Evolutionary conservation across 768 basidiomycete genomes (phyloP).

Genomic region (Boletus sp.): DNA sequence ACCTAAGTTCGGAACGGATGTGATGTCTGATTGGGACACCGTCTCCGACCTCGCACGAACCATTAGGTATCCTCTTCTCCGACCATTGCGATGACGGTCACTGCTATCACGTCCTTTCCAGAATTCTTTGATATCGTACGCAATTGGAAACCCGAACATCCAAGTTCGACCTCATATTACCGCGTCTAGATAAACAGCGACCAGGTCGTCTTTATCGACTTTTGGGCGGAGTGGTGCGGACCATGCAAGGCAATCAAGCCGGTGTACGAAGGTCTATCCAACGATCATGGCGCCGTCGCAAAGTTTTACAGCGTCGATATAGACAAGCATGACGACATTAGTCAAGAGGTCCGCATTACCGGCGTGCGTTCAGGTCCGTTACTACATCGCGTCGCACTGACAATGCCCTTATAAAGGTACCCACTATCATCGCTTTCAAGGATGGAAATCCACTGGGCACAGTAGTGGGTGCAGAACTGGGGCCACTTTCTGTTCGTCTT

Average conservation of each 20-base stretch:
- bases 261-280: background rate
- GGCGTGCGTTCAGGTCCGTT: background rate
- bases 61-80: background rate
- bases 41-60: background rate
- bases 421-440: conserved; percentile 1
- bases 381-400: background rate
- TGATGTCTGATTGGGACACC: background rate
- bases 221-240: conserved; percentile 9
- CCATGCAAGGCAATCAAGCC: conserved; percentile 8
- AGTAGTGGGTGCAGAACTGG: background rate
- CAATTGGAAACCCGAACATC: too few relatives aligned
- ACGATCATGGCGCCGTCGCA: background rate
- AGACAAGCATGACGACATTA: conserved; percentile 36
- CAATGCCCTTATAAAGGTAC: background rate
- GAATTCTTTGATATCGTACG: conserved; percentile 1
- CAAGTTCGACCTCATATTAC: background rate
- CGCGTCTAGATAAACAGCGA: background rate
- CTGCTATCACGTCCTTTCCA: background rate
- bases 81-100: background rate
- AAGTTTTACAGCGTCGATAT: conserved; percentile 5
- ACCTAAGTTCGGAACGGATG: background rate
- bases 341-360: conserved; percentile 5
- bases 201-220: conserved; percentile 6
- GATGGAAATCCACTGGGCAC: background rate
- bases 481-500: background rate